These are phyloP conservation scores for Tetrapyrgos nigripes DNA, from an alignment of 1,284 basidiomycete species.

Conservation along the genomic window DNA sequence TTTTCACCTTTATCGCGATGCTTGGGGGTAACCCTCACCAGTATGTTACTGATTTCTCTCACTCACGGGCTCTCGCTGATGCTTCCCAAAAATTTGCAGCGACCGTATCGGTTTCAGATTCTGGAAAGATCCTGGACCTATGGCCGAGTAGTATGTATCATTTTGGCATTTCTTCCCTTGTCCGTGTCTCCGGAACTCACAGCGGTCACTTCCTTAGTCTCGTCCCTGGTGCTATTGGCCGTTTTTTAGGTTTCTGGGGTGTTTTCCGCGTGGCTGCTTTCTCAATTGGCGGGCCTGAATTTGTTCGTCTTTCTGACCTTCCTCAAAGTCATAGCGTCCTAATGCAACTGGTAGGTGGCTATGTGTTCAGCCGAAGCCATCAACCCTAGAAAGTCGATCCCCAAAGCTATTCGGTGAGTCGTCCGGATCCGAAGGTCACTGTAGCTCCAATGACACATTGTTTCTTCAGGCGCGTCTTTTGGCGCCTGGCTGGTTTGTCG, in stretches of 20 bases:
- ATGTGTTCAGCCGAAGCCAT: constrained; percentile 50
- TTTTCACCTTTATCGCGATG: constrained; percentile 49
- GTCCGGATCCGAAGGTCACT: constrained; percentile 41
- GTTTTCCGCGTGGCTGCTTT: constrained; percentile 49
- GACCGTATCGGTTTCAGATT: constrained; percentile 51
- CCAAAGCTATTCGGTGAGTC: constrained; percentile 59
- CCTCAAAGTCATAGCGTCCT: not conserved
- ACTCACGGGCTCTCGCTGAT: not conserved
- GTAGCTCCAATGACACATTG: constrained; percentile 24
- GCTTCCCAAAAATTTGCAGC: not conserved
- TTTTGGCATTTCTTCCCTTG: not conserved
- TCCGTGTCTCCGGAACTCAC: not conserved
- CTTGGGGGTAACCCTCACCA: constrained; percentile 54
- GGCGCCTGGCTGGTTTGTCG: constrained; percentile 16
- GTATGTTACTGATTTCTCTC: not conserved
- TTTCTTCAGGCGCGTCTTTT: constrained; percentile 16
- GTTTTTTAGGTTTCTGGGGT: constrained; percentile 32
- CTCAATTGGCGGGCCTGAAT: constrained; percentile 63
- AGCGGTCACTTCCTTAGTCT: not conserved
- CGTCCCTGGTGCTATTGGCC: constrained; percentile 17
- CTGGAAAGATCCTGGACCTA: constrained; percentile 36
- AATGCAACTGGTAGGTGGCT: constrained; percentile 30
- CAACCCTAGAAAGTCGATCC: constrained; percentile 54
- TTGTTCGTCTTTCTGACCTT: constrained; percentile 35
- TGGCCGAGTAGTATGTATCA: constrained; percentile 17